Evolutionary conservation across 352 stramenopile species (phyloP).

Genomic region (Thraustochytrium striatum): DNA sequence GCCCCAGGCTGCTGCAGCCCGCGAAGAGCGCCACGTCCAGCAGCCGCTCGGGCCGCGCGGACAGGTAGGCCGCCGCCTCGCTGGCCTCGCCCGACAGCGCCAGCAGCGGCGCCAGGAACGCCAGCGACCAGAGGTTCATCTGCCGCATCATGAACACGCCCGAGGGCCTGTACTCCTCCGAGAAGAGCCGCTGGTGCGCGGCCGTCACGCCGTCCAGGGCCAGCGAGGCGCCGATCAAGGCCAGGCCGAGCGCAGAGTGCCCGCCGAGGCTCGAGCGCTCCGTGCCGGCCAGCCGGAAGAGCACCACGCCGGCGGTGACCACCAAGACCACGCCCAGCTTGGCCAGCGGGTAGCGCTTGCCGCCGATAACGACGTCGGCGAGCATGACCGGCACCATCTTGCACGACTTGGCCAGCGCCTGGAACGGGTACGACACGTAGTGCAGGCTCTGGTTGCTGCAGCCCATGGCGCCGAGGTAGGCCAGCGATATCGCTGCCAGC

Average conservation of each 20-base stretch:
- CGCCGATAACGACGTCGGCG: constrained; percentile 77
- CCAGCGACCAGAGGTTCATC: constrained; percentile 62
- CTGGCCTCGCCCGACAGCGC: constrained; percentile 61
- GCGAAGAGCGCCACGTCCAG: constrained; percentile 80
- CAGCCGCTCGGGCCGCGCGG: constrained; percentile 63
- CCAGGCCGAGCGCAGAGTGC: constrained; percentile 76
- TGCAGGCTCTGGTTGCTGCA: constrained; percentile 83
- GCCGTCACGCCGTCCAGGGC: constrained; percentile 81
- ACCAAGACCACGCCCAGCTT: constrained; percentile 83
- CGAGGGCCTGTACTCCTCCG: constrained; percentile 63
- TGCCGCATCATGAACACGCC: constrained; percentile 67
- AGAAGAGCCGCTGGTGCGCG: constrained; percentile 85
- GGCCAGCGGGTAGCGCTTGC: constrained; percentile 75
- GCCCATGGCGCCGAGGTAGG: constrained; percentile 79
- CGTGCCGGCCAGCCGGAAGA: constrained; percentile 71
- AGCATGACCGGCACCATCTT: constrained; percentile 98
- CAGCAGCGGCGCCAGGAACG: constrained; percentile 7
- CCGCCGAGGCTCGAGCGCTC: constrained; percentile 56
- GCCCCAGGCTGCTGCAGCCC: constrained; percentile 87
- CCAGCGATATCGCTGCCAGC: constrained; percentile 34
- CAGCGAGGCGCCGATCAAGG: constrained; percentile 83
- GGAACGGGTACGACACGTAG: constrained; percentile 92
- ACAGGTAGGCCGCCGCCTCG: constrained; percentile 63
- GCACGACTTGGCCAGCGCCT: constrained; percentile 95
- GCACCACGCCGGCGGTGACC: constrained; percentile 69